A percentile compares a stretch with the other conserved stretches of the same genome.
These are phyloP conservation scores for Nicotiana obtusifolia DNA, from an alignment of 257 asterid genomes.

Conservation along the genomic window DNA sequence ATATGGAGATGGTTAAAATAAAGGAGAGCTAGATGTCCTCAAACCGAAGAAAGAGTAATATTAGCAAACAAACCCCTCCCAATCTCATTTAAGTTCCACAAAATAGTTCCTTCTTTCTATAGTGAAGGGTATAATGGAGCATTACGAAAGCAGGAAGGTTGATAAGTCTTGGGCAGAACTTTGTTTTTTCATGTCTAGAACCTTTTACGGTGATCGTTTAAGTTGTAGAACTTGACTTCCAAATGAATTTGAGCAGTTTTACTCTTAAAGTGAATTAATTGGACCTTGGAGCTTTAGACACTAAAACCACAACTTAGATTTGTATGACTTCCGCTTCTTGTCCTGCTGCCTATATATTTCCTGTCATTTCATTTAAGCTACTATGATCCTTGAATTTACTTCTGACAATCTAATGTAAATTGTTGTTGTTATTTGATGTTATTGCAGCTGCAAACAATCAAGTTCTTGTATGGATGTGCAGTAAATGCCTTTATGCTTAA, in stretches of 20 bases:
- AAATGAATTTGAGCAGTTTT: background rate
- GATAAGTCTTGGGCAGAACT: background rate
- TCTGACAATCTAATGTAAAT: background rate
- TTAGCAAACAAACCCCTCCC: background rate
- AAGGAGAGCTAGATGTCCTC: background rate
- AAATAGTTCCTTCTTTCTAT: background rate
- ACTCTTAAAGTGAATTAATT: background rate
- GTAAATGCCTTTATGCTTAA: conserved; percentile 58
- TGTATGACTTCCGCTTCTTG: background rate
- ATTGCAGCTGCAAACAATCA: conserved; percentile 67
- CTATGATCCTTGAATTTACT: conserved; percentile 7
- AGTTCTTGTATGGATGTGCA: conserved; percentile 80
- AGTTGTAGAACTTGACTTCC: background rate
- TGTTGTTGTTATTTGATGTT: conserved; percentile 12
- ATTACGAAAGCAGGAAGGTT: background rate
- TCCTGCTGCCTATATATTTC: background rate
- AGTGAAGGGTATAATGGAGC: background rate
- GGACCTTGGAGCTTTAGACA: background rate
- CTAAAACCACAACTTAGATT: background rate
- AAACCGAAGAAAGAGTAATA: background rate
- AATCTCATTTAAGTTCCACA: background rate
- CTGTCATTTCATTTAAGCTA: background rate
- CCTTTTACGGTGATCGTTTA: background rate
- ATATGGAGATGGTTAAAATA: background rate
- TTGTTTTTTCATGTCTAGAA: background rate